A percentile compares a stretch with the other conserved stretches of the same genome.
phyloP scores from a whole-genome alignment of 2,329 filamentous ascomycete species.

The Fusarium virguliforme region DNA sequence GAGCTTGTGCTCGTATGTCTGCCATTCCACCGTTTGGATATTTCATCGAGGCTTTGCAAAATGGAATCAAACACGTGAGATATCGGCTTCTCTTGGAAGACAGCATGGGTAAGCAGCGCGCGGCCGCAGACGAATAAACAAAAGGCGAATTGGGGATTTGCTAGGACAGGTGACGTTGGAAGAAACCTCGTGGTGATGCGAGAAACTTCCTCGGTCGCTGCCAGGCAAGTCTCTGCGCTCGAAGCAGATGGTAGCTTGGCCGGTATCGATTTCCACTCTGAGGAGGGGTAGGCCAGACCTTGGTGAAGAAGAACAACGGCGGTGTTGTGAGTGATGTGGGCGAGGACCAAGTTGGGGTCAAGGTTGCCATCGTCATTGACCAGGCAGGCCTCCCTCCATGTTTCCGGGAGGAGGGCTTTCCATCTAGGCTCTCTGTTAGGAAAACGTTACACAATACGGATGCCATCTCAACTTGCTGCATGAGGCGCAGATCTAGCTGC shows the following conservation, averaged over 20 bases:
- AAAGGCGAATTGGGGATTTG: slow-evolving; percentile 39
- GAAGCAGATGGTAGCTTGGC: slow-evolving; percentile 35
- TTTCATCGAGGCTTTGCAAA: slow-evolving; percentile 28
- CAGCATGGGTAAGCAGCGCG: slow-evolving; percentile 35
- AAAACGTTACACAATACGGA: neutral
- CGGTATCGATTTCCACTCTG: slow-evolving; percentile 37
- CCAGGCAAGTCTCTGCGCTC: slow-evolving; percentile 40
- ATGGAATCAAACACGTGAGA: slow-evolving; percentile 29
- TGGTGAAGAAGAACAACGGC: slow-evolving; percentile 48
- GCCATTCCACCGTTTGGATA: slow-evolving; percentile 34
- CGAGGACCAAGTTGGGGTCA: slow-evolving; percentile 59
- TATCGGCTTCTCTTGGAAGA: slow-evolving; percentile 22
- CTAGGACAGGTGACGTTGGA: slow-evolving; percentile 19
- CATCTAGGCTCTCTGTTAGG: slow-evolving; percentile 50
- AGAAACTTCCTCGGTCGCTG: slow-evolving; percentile 36
- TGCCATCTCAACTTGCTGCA: slow-evolving; percentile 54
- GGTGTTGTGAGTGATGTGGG: slow-evolving; percentile 50
- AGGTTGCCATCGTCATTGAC: slow-evolving; percentile 58
- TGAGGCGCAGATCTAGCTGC: slow-evolving; percentile 60
- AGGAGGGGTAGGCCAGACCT: slow-evolving; percentile 42
- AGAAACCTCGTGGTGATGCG: slow-evolving; percentile 36
- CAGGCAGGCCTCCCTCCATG: slow-evolving; percentile 60
- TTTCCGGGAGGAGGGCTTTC: slow-evolving; percentile 63
- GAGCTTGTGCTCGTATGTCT: neutral
- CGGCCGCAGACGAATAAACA: slow-evolving; percentile 41